Evolutionary conservation across 1,284 basidiomycete species (phyloP).

Genomic region (Puccinia polysora): DNA sequence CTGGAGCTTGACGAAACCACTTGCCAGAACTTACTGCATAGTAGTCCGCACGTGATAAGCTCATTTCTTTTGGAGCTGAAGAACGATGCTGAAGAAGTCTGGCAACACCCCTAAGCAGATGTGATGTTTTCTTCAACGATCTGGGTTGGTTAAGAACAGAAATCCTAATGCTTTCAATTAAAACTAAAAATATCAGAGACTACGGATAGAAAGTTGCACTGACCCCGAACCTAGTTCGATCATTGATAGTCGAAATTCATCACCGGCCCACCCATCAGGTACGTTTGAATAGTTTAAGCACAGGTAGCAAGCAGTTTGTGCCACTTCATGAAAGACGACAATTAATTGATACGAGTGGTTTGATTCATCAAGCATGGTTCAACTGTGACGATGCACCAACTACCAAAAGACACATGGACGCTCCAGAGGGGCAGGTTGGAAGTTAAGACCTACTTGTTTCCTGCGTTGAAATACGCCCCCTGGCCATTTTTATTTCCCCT

Average conservation of each 20-base stretch:
- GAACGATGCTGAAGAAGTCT: not conserved
- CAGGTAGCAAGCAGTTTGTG: not conserved
- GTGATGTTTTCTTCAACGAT: conserved; percentile 42
- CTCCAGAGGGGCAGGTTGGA: too few species aligned
- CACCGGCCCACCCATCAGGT: too few species aligned
- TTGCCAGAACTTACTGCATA: conserved; percentile 32
- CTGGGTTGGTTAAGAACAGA: not conserved
- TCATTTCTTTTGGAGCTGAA: not conserved
- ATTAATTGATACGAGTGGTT: too few species aligned
- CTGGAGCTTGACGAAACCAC: not conserved
- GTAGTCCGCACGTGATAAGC: conserved; percentile 33
- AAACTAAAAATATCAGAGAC: not conserved
- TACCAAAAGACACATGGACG: too few species aligned
- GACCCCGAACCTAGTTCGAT: conserved; percentile 39
- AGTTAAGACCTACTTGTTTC: too few species aligned
- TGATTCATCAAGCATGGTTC: too few species aligned
- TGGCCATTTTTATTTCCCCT: not conserved
- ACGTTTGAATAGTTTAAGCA: not conserved
- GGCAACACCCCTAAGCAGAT: conserved; percentile 35
- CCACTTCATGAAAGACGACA: too few species aligned
- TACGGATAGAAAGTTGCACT: not conserved
- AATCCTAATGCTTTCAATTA: not conserved
- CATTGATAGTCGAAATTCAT: conserved; percentile 19
- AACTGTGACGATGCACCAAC: too few species aligned
- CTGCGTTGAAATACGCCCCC: too few species aligned